Base-by-base conservation (phyloP, 176 grass and related monocot genomes). In the Raddia distichophylla region DNA sequence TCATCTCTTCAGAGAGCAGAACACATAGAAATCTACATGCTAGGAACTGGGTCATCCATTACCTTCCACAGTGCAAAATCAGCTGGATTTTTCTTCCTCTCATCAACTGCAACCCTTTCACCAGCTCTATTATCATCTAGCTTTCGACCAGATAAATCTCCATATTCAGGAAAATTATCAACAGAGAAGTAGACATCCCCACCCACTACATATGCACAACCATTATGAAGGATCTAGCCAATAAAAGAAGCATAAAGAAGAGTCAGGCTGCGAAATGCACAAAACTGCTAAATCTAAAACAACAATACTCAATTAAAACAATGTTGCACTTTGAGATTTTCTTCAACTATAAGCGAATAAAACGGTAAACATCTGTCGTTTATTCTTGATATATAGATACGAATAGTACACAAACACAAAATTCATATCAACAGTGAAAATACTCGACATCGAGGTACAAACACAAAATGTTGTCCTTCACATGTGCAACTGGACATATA, bases 1-100 rank as follows among this genome's bases (percentile, higher is more conserved):
- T 71, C 6, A 72, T 74, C 58, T 42, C 45, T 40, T 57, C 2
- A 5, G 32, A 72, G 56, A 82, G 7, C 44, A 77, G 45, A 60
- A 80, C 3, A 22, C 8, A 60, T 45, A 44, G 53, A 76, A 51
- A 68, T 16, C 18, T 74, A 73, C 32, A 87, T 37, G 44, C 3
- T 55, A 6, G 56, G 43, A 67, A 55, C 27, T 57, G n/a, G 22
- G 19, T 15, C 8, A 6, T 68, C 54, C 37, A 86, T 82, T 91
- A 95, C 95, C 88, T 98, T 98, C 95, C 95, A 98, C 51, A 98
- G 72, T 76, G 95, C 90, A 91, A 98, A 98, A 86, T 98, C 95
- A 91, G 92, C 92, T 85, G 92, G 90, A 57, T 98, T 93, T 88
- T 78, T 85, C 86, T 98, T 98, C 75, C 95, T 91, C n/a, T 89